These are phyloP conservation scores for Millerago galiae DNA, from an alignment of 805 yeast species.

Conservation along the genomic window DNA sequence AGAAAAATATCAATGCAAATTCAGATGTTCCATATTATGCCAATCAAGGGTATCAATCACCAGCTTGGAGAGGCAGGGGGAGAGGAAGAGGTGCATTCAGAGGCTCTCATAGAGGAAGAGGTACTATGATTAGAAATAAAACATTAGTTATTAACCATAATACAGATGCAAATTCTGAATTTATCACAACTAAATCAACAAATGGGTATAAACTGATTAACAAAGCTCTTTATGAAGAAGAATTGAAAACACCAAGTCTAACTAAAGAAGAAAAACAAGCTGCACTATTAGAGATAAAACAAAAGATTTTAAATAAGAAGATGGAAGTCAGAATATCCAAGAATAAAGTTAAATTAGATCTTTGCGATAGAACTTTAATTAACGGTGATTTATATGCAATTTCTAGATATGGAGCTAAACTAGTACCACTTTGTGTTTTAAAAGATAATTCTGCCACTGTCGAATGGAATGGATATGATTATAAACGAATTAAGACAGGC, in stretches of 20 bases:
- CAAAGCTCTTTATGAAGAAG: constrained; percentile 29
- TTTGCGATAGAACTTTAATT: constrained; percentile 39
- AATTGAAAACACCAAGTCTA: constrained; percentile 19
- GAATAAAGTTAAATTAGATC: constrained; percentile 33
- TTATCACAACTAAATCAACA: constrained; percentile 27
- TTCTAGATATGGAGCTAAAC: constrained; percentile 31
- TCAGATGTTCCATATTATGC: constrained; percentile 8
- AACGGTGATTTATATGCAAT: constrained; percentile 40
- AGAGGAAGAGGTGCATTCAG: constrained; percentile 4
- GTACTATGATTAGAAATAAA: constrained; percentile 20
- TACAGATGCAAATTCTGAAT: constrained; percentile 16
- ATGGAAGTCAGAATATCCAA: constrained; percentile 18
- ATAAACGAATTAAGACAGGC: constrained; percentile 25
- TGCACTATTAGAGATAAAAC: constrained; percentile 17
- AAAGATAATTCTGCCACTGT: constrained; percentile 13
- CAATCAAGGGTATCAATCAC: constrained; percentile 1
- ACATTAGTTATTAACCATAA: constrained; percentile 25
- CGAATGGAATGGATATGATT: constrained; percentile 29
- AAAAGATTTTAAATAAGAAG: constrained; percentile 12
- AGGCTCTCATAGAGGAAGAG: constrained; percentile 5
- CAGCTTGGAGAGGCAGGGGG: constrained; percentile 9
- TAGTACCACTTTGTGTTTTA: constrained; percentile 31
- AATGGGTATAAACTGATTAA: constrained; percentile 36
- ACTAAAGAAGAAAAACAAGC: constrained; percentile 20
- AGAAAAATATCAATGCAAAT: constrained; percentile 6